A percentile compares a stretch with the other conserved stretches of the same genome.
phyloP scores from a whole-genome alignment of 192 early-diverging fungal genomes.

The Umbelopsis sp. region DNA sequence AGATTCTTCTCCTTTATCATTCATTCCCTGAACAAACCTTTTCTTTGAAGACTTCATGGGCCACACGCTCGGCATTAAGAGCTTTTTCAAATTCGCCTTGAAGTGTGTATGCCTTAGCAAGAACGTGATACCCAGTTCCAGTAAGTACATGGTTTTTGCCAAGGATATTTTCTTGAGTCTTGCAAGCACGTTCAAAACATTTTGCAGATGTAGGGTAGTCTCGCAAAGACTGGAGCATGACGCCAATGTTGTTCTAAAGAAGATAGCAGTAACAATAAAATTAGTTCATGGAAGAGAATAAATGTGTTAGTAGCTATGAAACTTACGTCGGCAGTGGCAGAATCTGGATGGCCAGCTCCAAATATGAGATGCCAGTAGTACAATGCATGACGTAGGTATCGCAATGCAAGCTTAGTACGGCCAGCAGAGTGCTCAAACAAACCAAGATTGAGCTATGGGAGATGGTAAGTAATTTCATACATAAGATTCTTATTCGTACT shows the following conservation, averaged over 20 bases:
- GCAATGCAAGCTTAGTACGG: conserved; percentile 70
- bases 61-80: conserved; percentile 67
- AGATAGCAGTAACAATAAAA: neutral
- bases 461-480: neutral
- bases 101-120: conserved; percentile 76
- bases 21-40: conserved; percentile 36
- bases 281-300: neutral
- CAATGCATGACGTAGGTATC: conserved; percentile 81
- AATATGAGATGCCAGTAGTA: conserved; percentile 80
- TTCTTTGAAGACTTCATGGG: conserved; percentile 61
- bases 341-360: conserved; percentile 78
- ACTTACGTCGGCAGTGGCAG: conserved; percentile 79
- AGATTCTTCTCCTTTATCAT: too few species aligned
- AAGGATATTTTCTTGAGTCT: conserved; percentile 65
- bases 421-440: conserved; percentile 86
- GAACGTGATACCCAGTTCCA: conserved; percentile 68
- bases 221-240: conserved; percentile 73
- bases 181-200: conserved; percentile 74
- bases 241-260: conserved; percentile 63
- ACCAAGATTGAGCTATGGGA: conserved; percentile 74
- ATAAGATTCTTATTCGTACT: neutral
- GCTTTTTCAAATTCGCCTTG: conserved; percentile 76
- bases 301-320: neutral
- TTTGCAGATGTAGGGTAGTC: conserved; percentile 58
- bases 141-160: conserved; percentile 73